Evolutionary conservation across 2,329 filamentous ascomycete genomes (phyloP), one percentile per base, ranked within the genome.

Genomic region (Chaetoscypha palmicola): DNA sequence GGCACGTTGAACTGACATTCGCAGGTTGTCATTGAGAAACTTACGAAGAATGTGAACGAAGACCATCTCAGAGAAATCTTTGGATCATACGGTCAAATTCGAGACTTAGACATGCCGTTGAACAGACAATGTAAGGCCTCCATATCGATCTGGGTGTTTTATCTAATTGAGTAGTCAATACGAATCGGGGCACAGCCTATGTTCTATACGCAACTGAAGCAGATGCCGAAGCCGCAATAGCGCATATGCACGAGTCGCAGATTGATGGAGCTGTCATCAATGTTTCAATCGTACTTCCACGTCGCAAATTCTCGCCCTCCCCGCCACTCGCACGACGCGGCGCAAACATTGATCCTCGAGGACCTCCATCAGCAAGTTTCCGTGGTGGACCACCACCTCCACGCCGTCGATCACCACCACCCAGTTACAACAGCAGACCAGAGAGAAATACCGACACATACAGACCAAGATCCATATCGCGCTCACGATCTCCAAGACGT

Each of bases 191-290:
- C 36, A 94, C 88, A 21, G 92, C 91, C 23, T 97, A 96, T 64
- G 89, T 97, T 51, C 73, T 95, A 32, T 98, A 84, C 66, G 71
- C 79, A 42, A 74, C 83, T 53, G 78, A 89, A 52, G 72, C 77
- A 38, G 84, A 91, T 51, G 91, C 92, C 19, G 88, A 96, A 66
- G 73, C 80, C 11, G 92, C 92, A 21, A 94, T 96, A 56, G 80
- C 90, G 14, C 86, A 94, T 62, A 97, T 98, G 92, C 92, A 98
- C 65, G 92, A 98, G 68, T 88, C 86, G n/a, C 86, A 94, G 60
- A 58, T 63, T 26, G 61, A 64, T 40, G 61, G 61, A 22, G 54
- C 59, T 3, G 41, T 58, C 4, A 62, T 64, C 44, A 63, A 59
- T 41, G 61, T 64, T 12, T 64, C 61, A 21, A 62, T 62, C 26